Conservation (phyloP, 306 rosid genomes). For the Ceratonia siliqua region DNA sequence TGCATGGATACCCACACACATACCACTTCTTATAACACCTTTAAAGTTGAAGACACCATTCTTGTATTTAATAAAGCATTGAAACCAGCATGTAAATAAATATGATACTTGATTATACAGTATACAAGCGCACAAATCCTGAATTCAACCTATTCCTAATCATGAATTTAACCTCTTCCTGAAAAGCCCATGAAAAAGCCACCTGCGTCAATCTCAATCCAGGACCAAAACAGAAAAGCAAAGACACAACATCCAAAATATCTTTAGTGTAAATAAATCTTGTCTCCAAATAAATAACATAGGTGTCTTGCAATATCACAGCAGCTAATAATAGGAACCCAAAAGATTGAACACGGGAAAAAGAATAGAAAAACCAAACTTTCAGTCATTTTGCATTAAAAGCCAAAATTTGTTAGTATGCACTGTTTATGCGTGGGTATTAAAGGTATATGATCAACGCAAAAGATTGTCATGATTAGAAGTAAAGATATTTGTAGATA, state of each 20-base stretch:
- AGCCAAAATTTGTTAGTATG: neutral
- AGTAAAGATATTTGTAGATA: conserved; percentile 5
- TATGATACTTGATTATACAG: neutral
- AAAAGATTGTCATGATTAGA: conserved; percentile 3
- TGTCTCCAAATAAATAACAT: neutral
- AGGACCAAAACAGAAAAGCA: neutral
- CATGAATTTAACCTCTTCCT: neutral
- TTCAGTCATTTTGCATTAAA: conserved; percentile 7
- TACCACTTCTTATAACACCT: neutral
- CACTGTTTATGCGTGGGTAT: neutral
- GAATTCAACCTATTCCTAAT: neutral
- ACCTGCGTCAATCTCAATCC: neutral
- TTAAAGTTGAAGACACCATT: neutral
- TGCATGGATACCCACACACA: neutral
- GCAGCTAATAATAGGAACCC: neutral
- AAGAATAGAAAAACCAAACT: neutral
- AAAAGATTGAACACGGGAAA: neutral
- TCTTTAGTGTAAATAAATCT: neutral
- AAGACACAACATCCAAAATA: neutral
- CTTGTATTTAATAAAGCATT: neutral
- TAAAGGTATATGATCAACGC: neutral
- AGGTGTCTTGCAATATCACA: neutral
- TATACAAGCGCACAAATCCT: neutral
- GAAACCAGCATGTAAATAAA: neutral
- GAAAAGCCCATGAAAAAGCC: neutral